Percentiles rank a stretch among this genome's conserved stretches.
Conservation (phyloP, 257 asterid genomes). For the Euphrasia confusa region DNA sequence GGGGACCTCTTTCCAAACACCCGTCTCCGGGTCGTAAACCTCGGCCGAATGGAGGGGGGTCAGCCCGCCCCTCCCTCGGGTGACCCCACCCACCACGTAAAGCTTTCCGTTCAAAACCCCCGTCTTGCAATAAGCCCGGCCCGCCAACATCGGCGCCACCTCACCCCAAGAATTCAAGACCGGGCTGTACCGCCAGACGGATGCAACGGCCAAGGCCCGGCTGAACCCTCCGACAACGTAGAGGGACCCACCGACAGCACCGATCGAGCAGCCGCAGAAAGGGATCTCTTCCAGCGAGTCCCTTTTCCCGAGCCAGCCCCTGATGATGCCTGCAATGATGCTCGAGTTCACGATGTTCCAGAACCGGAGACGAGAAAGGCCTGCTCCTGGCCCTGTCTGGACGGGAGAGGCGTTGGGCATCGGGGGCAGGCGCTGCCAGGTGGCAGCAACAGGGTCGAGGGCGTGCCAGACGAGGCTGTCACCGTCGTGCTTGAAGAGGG, state of each 20-base stretch:
- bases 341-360: slow-evolving; percentile 58
- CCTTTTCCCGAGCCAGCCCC: slow-evolving; percentile 65
- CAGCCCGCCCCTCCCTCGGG: slow-evolving; percentile 64
- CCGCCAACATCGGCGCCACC: slow-evolving; percentile 62
- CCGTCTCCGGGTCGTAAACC: slow-evolving; percentile 68
- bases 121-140: slow-evolving; percentile 79
- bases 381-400: slow-evolving; percentile 41
- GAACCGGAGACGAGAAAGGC: slow-evolving; percentile 44
- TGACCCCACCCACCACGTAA: slow-evolving; percentile 85
- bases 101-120: slow-evolving; percentile 68
- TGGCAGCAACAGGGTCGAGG: slow-evolving; percentile 60
- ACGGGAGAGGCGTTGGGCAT: slow-evolving; percentile 45
- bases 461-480: slow-evolving; percentile 71
- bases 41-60: slow-evolving; percentile 85
- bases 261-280: slow-evolving; percentile 79
- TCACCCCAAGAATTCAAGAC: slow-evolving; percentile 61
- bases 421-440: slow-evolving; percentile 75
- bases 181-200: slow-evolving; percentile 75
- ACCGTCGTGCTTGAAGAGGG: slow-evolving; percentile 55
- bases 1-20: slow-evolving; percentile 68
- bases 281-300: slow-evolving; percentile 60
- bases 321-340: slow-evolving; percentile 44
- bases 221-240: slow-evolving; percentile 82
- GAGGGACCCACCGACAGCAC: slow-evolving; percentile 71
- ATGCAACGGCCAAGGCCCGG: slow-evolving; percentile 49